These are phyloP conservation scores for Chalciporus piperatoides DNA, from an alignment of 1,284 basidiomycete genomes.

Conservation along the genomic window DNA sequence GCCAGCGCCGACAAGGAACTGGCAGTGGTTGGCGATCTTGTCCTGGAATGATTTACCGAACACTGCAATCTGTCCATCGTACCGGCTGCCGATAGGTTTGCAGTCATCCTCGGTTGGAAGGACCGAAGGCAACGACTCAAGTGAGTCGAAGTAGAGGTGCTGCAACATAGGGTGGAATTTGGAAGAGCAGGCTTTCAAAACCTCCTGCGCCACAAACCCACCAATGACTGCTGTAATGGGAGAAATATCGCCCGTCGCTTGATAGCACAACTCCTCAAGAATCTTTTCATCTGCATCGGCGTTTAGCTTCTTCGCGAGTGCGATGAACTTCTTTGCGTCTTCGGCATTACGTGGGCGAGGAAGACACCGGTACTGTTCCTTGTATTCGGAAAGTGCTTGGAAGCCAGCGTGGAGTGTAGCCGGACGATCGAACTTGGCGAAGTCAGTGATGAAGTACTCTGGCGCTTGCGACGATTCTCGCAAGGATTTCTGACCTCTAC, in stretches of 20 bases:
- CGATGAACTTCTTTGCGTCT: slow-evolving; percentile 74
- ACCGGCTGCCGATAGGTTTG: slow-evolving; percentile 79
- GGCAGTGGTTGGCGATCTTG: slow-evolving; percentile 86
- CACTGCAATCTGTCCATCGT: slow-evolving; percentile 95
- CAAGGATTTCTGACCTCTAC: slow-evolving; percentile 76
- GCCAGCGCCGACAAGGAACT: slow-evolving; percentile 97
- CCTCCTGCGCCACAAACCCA: slow-evolving; percentile 98
- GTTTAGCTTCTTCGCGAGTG: slow-evolving; percentile 77
- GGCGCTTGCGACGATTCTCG: slow-evolving; percentile 82
- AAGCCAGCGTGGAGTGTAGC: slow-evolving; percentile 90
- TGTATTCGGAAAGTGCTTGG: slow-evolving; percentile 89
- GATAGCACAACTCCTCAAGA: slow-evolving; percentile 84
- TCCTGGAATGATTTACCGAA: slow-evolving; percentile 93
- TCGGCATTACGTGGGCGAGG: slow-evolving; percentile 83
- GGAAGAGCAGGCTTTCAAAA: slow-evolving; percentile 94
- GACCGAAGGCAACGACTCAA: slow-evolving; percentile 83
- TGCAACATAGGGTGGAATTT: slow-evolving; percentile 99
- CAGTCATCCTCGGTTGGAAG: slow-evolving; percentile 85
- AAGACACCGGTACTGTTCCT: slow-evolving; percentile 62
- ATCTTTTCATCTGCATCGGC: slow-evolving; percentile 78
- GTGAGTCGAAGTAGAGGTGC: slow-evolving; percentile 95
- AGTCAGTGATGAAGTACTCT: slow-evolving; percentile 94
- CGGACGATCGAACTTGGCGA: slow-evolving; percentile 96
- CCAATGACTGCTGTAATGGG: slow-evolving; percentile 94
- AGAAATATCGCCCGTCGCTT: slow-evolving; percentile 90